phyloP scores from a whole-genome alignment of 2,329 filamentous ascomycete species.

The Penicillium sp. region DNA sequence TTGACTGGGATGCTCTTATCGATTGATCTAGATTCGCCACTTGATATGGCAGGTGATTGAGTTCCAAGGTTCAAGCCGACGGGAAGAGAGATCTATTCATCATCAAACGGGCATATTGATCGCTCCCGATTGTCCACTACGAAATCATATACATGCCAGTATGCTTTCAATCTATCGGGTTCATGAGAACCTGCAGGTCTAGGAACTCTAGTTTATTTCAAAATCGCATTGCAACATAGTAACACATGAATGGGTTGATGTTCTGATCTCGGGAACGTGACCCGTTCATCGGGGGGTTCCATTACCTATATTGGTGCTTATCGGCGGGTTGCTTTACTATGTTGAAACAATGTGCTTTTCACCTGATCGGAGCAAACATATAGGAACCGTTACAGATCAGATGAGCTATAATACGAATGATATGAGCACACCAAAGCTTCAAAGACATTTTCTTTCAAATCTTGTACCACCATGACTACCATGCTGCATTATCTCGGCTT shows the following conservation, averaged over 20 bases:
- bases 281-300: background rate
- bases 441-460: background rate
- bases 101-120: background rate
- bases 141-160: background rate
- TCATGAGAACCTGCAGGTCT: too few species aligned
- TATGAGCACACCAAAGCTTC: background rate
- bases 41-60: background rate
- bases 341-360: background rate
- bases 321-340: background rate
- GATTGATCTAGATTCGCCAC: background rate
- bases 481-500: constrained; percentile 26
- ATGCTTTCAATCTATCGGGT: background rate
- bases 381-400: background rate
- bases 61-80: background rate
- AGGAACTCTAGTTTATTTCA: background rate
- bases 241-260: background rate
- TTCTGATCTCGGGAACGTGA: background rate
- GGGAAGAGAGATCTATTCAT: background rate
- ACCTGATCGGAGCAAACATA: background rate
- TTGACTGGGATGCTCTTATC: background rate
- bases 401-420: background rate
- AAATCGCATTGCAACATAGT: background rate
- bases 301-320: background rate
- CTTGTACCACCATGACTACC: constrained; percentile 10
- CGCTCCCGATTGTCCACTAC: background rate